phyloP scores from a whole-genome alignment of 2,329 filamentous ascomycete genomes.

The Aspergillus sp. region DNA sequence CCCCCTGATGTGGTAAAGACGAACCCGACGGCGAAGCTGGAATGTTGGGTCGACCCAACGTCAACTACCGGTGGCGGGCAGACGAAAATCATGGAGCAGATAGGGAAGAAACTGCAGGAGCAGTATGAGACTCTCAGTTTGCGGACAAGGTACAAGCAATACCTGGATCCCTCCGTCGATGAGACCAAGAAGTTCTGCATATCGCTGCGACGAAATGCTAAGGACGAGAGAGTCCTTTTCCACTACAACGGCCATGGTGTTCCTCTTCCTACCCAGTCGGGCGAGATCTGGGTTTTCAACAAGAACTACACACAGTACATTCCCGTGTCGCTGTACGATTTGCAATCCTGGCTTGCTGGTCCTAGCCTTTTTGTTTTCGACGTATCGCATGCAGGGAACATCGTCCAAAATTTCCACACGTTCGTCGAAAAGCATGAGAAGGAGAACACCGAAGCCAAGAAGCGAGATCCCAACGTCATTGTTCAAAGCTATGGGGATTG shows the following conservation, averaged over 20 bases:
- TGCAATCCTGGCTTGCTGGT: conserved; percentile 93
- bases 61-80: conserved; percentile 70
- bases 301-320: conserved; percentile 99
- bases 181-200: conserved; percentile 97
- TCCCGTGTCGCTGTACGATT: conserved; percentile 88
- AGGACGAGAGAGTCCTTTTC: conserved; percentile 93
- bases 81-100: conserved; percentile 84
- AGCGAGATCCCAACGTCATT: conserved; percentile 69
- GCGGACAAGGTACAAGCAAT: conserved; percentile 95
- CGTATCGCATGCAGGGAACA: conserved; percentile 93
- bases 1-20: conserved; percentile 97
- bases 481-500: conserved; percentile 72
- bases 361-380: conserved; percentile 98
- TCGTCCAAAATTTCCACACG: conserved; percentile 89
- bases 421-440: conserved; percentile 94
- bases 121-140: conserved; percentile 96
- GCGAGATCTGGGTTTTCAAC: conserved; percentile 99
- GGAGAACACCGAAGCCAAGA: conserved; percentile 75
- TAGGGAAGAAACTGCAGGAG: conserved; percentile 91
- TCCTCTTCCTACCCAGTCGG: conserved; percentile 89
- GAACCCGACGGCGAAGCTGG: conserved; percentile 85
- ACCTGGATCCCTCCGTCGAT: conserved; percentile 92
- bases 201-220: conserved; percentile 84
- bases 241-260: conserved; percentile 99
- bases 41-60: conserved; percentile 95